Evolutionary conservation across 768 basidiomycete genomes (phyloP).

Genomic region (Tulasnella sp.): DNA sequence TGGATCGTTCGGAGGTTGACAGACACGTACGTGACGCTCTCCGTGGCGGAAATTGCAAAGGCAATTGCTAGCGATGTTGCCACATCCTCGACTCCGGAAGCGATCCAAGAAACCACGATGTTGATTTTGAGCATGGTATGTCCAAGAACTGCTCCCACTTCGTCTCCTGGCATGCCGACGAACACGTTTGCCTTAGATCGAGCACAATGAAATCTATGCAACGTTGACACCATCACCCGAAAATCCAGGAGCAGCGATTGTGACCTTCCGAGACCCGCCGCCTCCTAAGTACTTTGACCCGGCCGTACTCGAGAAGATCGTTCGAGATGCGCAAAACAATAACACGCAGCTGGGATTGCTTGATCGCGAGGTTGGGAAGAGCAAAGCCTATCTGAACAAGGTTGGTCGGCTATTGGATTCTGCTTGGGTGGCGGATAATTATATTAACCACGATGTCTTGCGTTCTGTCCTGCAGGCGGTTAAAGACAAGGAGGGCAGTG

Average conservation of each 20-base stretch:
- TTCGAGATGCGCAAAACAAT: conserved; percentile 1
- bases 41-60: conserved; percentile 65
- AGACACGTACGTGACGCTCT: conserved; percentile 74
- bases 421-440: neutral
- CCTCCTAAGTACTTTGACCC: conserved; percentile 27
- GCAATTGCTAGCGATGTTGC: conserved; percentile 39
- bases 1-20: conserved; percentile 80
- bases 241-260: conserved; percentile 7
- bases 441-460: neutral
- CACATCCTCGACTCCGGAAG: conserved; percentile 43
- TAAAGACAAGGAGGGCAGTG: conserved; percentile 28
- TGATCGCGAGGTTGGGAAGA: conserved; percentile 17
- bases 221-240: conserved; percentile 24
- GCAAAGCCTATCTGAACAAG: conserved; percentile 16
- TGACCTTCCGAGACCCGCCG: conserved; percentile 28
- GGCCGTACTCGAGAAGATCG: conserved; percentile 21
- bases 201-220: conserved; percentile 24
- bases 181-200: conserved; percentile 11
- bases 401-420: neutral
- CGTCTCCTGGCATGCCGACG: neutral
- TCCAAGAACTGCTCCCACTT: neutral
- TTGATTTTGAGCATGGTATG: conserved; percentile 72
- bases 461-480: conserved; percentile 24
- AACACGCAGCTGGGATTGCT: conserved; percentile 8
- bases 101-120: conserved; percentile 30